These are phyloP conservation scores for Sporisorium reilianum DNA, from an alignment of 1,284 basidiomycete species.

Conservation along the genomic window DNA sequence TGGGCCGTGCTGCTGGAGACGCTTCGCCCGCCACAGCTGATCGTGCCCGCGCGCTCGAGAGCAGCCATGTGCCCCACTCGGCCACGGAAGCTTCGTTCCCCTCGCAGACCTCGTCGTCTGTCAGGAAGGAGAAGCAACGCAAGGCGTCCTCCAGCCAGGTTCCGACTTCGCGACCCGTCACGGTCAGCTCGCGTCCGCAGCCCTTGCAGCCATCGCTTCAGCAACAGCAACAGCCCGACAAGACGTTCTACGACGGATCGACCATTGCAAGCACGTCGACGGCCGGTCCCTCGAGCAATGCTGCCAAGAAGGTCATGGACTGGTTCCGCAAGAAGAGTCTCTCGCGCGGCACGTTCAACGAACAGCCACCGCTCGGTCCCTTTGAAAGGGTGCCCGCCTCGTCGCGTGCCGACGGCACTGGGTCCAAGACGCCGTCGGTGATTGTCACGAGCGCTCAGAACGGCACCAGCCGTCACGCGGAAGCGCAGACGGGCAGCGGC, in stretches of 20 bases:
- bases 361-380: slow-evolving; percentile 59
- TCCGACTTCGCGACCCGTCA: slow-evolving; percentile 24
- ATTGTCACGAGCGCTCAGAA: slow-evolving; percentile 47
- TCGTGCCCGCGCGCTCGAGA: slow-evolving; percentile 28
- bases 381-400: slow-evolving; percentile 43
- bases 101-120: slow-evolving; percentile 20
- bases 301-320: slow-evolving; percentile 76
- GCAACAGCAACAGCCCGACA: slow-evolving; percentile 31
- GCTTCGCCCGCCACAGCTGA: slow-evolving; percentile 39
- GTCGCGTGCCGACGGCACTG: slow-evolving; percentile 9
- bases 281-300: slow-evolving; percentile 71
- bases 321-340: slow-evolving; percentile 75
- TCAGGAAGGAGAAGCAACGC: slow-evolving; percentile 36
- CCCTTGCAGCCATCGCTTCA: slow-evolving; percentile 16
- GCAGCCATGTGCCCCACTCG: slow-evolving; percentile 12
- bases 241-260: slow-evolving; percentile 43
- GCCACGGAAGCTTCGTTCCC: slow-evolving; percentile 25
- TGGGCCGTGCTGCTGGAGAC: slow-evolving; percentile 39
- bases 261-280: slow-evolving; percentile 57
- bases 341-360: slow-evolving; percentile 66
- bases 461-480: slow-evolving; percentile 26
- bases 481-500: slow-evolving; percentile 32
- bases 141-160: slow-evolving; percentile 23
- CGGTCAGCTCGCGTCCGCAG: slow-evolving; percentile 22
- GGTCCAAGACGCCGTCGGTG: slow-evolving; percentile 31